A percentile compares a stretch with the other conserved stretches of the same genome.
phyloP scores from a whole-genome alignment of 768 basidiomycete genomes.

The Neoboletus brunneissimus region DNA sequence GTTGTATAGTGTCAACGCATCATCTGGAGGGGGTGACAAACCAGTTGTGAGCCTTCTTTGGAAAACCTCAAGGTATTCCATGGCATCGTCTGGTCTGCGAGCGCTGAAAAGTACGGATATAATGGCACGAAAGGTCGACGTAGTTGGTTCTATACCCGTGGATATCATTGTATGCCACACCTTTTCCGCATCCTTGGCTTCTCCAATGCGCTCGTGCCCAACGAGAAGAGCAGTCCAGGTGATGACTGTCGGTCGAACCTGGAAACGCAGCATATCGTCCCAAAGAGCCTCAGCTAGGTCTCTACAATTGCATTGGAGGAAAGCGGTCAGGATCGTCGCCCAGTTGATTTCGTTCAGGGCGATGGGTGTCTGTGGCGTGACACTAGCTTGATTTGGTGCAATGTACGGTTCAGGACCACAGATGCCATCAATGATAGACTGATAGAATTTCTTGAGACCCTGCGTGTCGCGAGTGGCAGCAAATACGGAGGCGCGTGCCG shows the following conservation, averaged over 20 bases:
- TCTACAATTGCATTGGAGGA: slow-evolving; percentile 51
- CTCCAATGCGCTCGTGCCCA: slow-evolving; percentile 52
- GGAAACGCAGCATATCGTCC: slow-evolving; percentile 57
- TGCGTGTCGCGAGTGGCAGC: slow-evolving; percentile 32
- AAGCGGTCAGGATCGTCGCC: slow-evolving; percentile 64
- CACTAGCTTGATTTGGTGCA: slow-evolving; percentile 38
- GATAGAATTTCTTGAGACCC: slow-evolving; percentile 48
- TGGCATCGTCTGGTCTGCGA: slow-evolving; percentile 49
- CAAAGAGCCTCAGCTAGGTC: slow-evolving; percentile 64
- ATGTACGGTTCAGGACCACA: slow-evolving; percentile 53
- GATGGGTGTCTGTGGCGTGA: slow-evolving; percentile 42
- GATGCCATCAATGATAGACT: slow-evolving; percentile 49
- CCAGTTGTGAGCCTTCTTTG: slow-evolving; percentile 25
- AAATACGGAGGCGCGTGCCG: slow-evolving; percentile 49
- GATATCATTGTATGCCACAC: slow-evolving; percentile 65
- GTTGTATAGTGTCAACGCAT: slow-evolving; percentile 58
- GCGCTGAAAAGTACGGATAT: slow-evolving; percentile 58
- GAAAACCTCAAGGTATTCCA: slow-evolving; percentile 51
- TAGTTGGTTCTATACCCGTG: slow-evolving; percentile 56
- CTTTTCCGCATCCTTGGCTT: slow-evolving; percentile 50
- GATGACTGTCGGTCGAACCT: slow-evolving; percentile 48
- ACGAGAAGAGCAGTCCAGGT: slow-evolving; percentile 75
- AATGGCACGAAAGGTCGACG: slow-evolving; percentile 65
- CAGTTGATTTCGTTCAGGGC: slow-evolving; percentile 57
- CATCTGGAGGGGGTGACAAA: slow-evolving; percentile 27